Conservation (phyloP, 73 alveolate species). For the Paramecium bursaria region DNA sequence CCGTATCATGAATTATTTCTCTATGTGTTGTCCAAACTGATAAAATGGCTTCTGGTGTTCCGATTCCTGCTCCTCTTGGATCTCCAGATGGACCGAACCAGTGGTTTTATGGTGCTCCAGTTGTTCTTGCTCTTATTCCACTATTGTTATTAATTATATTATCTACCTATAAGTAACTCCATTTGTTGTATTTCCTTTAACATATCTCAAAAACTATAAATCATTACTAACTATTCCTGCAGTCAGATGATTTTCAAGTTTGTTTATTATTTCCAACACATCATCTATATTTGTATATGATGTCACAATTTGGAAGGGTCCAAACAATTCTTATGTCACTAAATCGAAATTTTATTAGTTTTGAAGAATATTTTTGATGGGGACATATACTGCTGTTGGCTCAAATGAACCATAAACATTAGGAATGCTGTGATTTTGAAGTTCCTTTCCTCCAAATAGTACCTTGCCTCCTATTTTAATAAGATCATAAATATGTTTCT, state of each 20-base stretch:
- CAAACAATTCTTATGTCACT: slow-evolving; percentile 91
- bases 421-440: slow-evolving; percentile 84
- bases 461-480: slow-evolving; percentile 85
- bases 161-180: slow-evolving; percentile 78
- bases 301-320: slow-evolving; percentile 92
- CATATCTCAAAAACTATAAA: slow-evolving; percentile 77
- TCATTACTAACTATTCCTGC: slow-evolving; percentile 97
- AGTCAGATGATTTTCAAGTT: slow-evolving; percentile 89
- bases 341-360: slow-evolving; percentile 77
- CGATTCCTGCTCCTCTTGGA: slow-evolving; percentile 97
- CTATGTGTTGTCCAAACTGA: slow-evolving; percentile 94
- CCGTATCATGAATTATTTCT: slow-evolving; percentile 91
- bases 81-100: slow-evolving; percentile 99
- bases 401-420: slow-evolving; percentile 84
- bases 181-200: slow-evolving; percentile 76
- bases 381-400: slow-evolving; percentile 91
- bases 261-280: slow-evolving; percentile 73
- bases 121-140: slow-evolving; percentile 97
- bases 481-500: slow-evolving; percentile 83
- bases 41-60: slow-evolving; percentile 88
- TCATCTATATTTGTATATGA: slow-evolving; percentile 67
- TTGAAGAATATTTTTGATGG: slow-evolving; percentile 73
- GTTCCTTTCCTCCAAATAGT: slow-evolving; percentile 93
- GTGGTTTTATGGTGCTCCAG: slow-evolving; percentile 99
- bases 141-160: slow-evolving; percentile 79